phyloP scores from a whole-genome alignment of 75 land plant genomes.

The Isoetes taiwanensis region DNA sequence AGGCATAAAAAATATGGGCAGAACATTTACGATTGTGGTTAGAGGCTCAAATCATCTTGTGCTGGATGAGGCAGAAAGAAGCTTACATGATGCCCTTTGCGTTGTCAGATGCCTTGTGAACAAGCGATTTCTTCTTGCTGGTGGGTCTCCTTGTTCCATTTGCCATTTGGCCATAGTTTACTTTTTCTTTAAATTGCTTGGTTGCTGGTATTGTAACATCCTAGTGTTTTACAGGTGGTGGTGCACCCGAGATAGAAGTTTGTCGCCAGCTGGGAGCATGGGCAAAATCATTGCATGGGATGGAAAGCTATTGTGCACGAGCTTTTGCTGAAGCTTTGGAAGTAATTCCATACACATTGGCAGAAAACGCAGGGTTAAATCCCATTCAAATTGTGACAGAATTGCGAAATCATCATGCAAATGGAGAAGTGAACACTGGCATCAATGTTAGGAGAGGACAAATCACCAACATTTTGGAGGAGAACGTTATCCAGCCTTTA shows the following conservation, averaged over 20 bases:
- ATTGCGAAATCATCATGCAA: conserved; percentile 83
- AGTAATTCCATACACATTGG: conserved; percentile 75
- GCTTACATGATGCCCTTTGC: conserved; percentile 91
- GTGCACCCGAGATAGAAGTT: conserved; percentile 92
- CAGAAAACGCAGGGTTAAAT: conserved; percentile 93
- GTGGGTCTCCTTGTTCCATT: not conserved
- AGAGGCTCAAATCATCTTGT: conserved; percentile 86
- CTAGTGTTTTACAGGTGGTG: conserved; percentile 45
- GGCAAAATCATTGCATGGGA: conserved; percentile 82
- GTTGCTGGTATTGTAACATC: not conserved
- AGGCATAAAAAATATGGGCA: conserved; percentile 90
- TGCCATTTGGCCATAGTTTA: not conserved
- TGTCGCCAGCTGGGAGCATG: conserved; percentile 80
- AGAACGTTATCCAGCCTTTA: conserved; percentile 95
- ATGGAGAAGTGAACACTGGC: conserved; percentile 72
- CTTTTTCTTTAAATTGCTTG: not conserved
- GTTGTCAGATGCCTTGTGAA: conserved; percentile 86
- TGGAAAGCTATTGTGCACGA: conserved; percentile 85
- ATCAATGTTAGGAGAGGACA: conserved; percentile 98
- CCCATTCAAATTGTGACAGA: conserved; percentile 92
- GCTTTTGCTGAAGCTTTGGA: conserved; percentile 92
- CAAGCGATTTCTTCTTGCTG: conserved; percentile 73
- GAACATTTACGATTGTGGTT: conserved; percentile 68
- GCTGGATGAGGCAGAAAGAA: conserved; percentile 85
- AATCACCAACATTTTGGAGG: conserved; percentile 89